Conservation (phyloP, 1,139 yeast species). For the Zhuliangozyma blackwelliae region DNA sequence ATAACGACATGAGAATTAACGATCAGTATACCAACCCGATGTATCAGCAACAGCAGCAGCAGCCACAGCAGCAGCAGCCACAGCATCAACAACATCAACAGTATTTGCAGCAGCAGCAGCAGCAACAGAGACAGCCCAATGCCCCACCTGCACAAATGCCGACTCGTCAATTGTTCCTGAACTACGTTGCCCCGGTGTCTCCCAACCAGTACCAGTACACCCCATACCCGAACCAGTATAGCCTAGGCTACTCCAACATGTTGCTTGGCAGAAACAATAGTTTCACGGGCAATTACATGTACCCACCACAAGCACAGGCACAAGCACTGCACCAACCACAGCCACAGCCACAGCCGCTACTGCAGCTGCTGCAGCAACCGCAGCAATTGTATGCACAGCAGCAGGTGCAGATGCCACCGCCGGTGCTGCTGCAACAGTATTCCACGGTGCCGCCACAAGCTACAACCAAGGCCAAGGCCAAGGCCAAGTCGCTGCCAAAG, state of each 20-base stretch:
- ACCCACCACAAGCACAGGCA: slow-evolving; percentile 8
- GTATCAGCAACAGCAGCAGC: slow-evolving; percentile 6
- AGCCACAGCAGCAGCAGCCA: background rate
- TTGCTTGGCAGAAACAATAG: slow-evolving; percentile 10
- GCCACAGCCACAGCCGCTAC: slow-evolving; percentile 7
- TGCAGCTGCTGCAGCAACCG: too few species aligned
- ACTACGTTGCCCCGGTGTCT: slow-evolving; percentile 7
- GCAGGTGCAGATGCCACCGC: slow-evolving; percentile 5
- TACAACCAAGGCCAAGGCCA: slow-evolving; percentile 2
- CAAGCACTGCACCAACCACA: slow-evolving; percentile 7
- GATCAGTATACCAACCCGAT: slow-evolving; percentile 3
- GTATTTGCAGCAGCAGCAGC: slow-evolving; percentile 3
- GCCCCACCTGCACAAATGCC: slow-evolving; percentile 3
- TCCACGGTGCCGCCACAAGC: slow-evolving; percentile 4
- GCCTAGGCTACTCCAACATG: slow-evolving; percentile 5
- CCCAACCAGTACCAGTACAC: slow-evolving; percentile 11
- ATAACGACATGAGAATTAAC: slow-evolving; percentile 11
- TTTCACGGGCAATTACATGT: slow-evolving; percentile 7
- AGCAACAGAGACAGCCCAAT: slow-evolving; percentile 3
- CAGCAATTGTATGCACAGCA: slow-evolving; percentile 1
- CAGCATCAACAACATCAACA: too few species aligned
- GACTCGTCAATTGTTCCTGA: slow-evolving; percentile 7
- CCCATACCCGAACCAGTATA: slow-evolving; percentile 6
- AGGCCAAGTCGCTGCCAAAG: slow-evolving; percentile 2
- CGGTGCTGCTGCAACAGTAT: slow-evolving; percentile 5